Conservation (phyloP, 805 yeast genomes). For the Ogataea trehalophila region DNA sequence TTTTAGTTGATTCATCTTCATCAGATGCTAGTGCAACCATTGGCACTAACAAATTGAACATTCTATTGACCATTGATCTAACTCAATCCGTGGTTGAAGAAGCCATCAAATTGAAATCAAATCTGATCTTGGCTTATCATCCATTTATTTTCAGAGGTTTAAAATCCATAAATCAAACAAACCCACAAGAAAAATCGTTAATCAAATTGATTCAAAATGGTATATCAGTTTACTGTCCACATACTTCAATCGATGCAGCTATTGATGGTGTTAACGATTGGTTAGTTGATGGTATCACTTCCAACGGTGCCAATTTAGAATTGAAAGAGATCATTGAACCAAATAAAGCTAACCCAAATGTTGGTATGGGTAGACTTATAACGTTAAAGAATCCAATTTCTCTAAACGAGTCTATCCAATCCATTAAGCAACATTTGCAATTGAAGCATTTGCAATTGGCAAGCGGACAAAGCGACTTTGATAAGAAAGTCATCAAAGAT, state of each 20-base stretch:
- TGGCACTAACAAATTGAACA: conserved; percentile 22
- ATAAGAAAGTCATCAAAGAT: conserved; percentile 37
- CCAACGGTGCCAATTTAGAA: conserved; percentile 7
- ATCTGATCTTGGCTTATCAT: conserved; percentile 78
- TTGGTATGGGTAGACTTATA: conserved; percentile 82
- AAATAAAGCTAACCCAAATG: conserved; percentile 39
- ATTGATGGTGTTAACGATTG: conserved; percentile 93
- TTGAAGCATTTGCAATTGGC: conserved; percentile 64
- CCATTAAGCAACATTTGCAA: conserved; percentile 49
- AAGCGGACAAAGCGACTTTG: conserved; percentile 21
- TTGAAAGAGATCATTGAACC: conserved; percentile 40
- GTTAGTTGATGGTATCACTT: conserved; percentile 56
- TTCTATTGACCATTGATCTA: conserved; percentile 76
- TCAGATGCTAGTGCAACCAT: conserved; percentile 9
- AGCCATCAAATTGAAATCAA: conserved; percentile 54
- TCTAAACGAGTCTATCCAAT: conserved; percentile 40
- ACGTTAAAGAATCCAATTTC: conserved; percentile 39
- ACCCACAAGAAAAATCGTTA: conserved; percentile 80
- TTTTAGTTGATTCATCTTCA: conserved; percentile 65
- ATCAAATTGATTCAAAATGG: conserved; percentile 67
- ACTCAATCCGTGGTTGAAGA: conserved; percentile 82
- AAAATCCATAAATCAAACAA: conserved; percentile 55
- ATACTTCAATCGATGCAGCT: conserved; percentile 93
- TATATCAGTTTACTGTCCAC: conserved; percentile 92
- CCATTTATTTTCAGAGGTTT: conserved; percentile 92